Conservation (phyloP, 1,284 basidiomycete species). For the Rhodotorula mucilaginosa region DNA sequence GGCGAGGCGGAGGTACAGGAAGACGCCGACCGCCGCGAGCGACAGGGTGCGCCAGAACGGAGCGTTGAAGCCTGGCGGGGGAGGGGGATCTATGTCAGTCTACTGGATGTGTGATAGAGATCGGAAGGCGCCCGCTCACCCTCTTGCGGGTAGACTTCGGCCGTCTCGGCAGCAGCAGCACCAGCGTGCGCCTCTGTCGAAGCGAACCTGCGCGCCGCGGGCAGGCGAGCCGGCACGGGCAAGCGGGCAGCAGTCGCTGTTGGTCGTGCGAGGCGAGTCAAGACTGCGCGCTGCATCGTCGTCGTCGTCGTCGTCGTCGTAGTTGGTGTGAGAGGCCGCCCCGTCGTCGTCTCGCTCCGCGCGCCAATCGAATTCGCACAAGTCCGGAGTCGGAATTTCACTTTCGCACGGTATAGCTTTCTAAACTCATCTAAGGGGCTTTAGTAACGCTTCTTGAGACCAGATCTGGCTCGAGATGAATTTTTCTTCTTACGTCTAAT, state of each 20-base stretch:
- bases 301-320: too few relatives aligned
- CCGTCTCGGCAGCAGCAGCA: background rate
- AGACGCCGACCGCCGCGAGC: constrained; percentile 33
- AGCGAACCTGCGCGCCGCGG: constrained; percentile 1
- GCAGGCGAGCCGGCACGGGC: background rate
- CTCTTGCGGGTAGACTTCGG: constrained; percentile 30
- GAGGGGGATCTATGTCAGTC: background rate
- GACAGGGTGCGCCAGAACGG: constrained; percentile 39
- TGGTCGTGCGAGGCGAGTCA: constrained; percentile 6
- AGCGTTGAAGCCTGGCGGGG: constrained; percentile 39
- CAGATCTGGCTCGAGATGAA: too few relatives aligned
- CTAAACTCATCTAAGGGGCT: too few relatives aligned
- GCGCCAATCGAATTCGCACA: too few relatives aligned
- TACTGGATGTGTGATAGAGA: background rate
- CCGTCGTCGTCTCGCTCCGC: background rate
- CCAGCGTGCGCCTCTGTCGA: constrained; percentile 9
- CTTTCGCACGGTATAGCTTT: too few relatives aligned
- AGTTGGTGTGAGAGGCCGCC: too few relatives aligned
- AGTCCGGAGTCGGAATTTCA: too few relatives aligned
- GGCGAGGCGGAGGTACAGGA: constrained; percentile 43
- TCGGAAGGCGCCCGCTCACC: background rate
- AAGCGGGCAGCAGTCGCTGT: background rate
- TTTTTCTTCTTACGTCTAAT: too few relatives aligned
- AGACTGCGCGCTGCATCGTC: constrained; percentile 10
- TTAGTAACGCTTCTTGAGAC: too few relatives aligned